Evolutionary conservation across 805 yeast species (phyloP).

Genomic region (Metschnikowia shivogae): DNA sequence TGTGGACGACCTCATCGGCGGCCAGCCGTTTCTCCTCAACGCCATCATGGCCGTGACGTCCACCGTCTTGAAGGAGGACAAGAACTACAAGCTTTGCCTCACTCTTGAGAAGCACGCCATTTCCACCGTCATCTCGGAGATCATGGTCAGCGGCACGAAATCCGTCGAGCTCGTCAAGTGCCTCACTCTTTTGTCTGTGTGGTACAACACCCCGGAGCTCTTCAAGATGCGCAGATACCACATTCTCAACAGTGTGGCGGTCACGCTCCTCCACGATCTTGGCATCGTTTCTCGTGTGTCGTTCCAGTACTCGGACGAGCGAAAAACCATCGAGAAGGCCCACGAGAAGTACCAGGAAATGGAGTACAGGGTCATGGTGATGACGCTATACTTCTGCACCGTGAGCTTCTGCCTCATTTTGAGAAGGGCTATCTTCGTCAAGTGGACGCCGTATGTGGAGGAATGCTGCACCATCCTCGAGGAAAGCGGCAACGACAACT

Average conservation of each 20-base stretch:
- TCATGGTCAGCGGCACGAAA: constrained; percentile 67
- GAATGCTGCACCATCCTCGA: constrained; percentile 54
- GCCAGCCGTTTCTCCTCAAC: constrained; percentile 59
- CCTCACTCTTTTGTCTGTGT: constrained; percentile 56
- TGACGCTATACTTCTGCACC: constrained; percentile 58
- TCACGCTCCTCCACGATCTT: constrained; percentile 67
- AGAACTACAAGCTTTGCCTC: constrained; percentile 40
- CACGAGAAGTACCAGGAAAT: constrained; percentile 22
- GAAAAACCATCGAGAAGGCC: constrained; percentile 9
- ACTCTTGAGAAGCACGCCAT: constrained; percentile 51
- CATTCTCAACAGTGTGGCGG: constrained; percentile 59
- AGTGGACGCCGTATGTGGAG: constrained; percentile 63
- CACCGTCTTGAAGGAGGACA: constrained; percentile 30
- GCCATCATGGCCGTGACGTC: constrained; percentile 63
- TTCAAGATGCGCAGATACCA: constrained; percentile 77
- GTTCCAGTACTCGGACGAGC: constrained; percentile 15
- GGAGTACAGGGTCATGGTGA: constrained; percentile 49
- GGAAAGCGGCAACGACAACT: constrained; percentile 25
- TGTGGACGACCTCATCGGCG: constrained; percentile 44
- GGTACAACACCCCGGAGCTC: constrained; percentile 84
- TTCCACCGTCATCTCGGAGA: constrained; percentile 50
- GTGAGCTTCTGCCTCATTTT: constrained; percentile 63
- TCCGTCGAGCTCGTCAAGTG: constrained; percentile 63
- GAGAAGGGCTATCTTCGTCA: constrained; percentile 56
- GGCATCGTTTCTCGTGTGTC: constrained; percentile 58